Evolutionary conservation across 768 basidiomycete species (phyloP).

Genomic region (Phaeotremella fagi): DNA sequence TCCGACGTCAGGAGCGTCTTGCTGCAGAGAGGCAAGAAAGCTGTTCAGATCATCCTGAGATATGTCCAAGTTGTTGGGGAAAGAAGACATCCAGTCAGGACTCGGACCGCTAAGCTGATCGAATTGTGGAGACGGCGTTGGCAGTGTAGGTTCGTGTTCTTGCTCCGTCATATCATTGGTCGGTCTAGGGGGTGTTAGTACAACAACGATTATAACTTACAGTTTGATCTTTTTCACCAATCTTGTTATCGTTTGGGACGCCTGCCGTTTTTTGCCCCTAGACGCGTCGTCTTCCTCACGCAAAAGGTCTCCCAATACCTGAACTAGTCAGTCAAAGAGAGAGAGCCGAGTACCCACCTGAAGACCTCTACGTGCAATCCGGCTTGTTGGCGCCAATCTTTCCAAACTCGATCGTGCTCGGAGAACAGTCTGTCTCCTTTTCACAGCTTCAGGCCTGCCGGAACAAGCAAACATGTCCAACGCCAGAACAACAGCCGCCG

Average conservation of each 20-base stretch:
- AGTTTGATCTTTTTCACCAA: conserved; percentile 22
- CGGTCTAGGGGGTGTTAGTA: neutral
- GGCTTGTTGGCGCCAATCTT: conserved; percentile 15
- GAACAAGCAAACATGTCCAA: conserved; percentile 11
- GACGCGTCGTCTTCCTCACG: conserved; percentile 4
- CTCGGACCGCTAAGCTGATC: neutral
- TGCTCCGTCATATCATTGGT: neutral
- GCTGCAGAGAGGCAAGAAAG: conserved; percentile 9
- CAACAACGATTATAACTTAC: conserved; percentile 5
- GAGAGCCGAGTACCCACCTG: conserved; percentile 1
- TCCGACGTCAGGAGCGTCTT: conserved; percentile 12
- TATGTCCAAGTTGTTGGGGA: neutral
- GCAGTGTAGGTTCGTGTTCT: neutral
- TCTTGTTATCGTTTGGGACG: conserved; percentile 4
- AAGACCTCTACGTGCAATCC: conserved; percentile 15
- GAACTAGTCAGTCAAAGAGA: neutral
- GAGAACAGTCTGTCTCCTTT: conserved; percentile 3
- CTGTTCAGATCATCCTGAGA: conserved; percentile 7
- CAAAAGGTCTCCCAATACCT: conserved; percentile 14
- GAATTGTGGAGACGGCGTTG: neutral
- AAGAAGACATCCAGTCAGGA: neutral
- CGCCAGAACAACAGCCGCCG: conserved; percentile 18
- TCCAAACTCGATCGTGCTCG: conserved; percentile 10
- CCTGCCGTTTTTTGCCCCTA: conserved; percentile 2
- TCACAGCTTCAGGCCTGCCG: neutral